Evolutionary conservation across 768 basidiomycete genomes (phyloP).

Genomic region (Termitomyces titanicus): DNA sequence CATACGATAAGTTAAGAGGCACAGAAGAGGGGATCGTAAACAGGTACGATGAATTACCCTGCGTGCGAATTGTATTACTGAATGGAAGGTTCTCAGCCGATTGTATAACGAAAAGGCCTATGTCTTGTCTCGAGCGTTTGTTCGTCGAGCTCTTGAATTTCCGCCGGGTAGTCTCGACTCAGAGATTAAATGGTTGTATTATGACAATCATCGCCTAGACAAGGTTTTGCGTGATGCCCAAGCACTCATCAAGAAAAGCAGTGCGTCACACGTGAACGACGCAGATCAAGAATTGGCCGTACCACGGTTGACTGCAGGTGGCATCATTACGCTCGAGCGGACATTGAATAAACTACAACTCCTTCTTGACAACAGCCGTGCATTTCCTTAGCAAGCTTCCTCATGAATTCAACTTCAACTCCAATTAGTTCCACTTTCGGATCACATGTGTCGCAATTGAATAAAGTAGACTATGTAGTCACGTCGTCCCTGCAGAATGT

Average conservation of each 20-base stretch:
- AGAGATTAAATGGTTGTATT: constrained; percentile 76
- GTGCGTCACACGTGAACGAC: constrained; percentile 22
- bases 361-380: constrained; percentile 25
- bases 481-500: not conserved
- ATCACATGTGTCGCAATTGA: not conserved
- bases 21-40: constrained; percentile 89
- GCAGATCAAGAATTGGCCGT: constrained; percentile 50
- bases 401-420: not conserved
- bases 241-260: constrained; percentile 68
- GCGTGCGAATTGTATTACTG: not conserved
- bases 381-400: not conserved
- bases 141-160: constrained; percentile 82
- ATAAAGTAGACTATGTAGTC: not conserved
- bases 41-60: constrained; percentile 42
- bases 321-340: constrained; percentile 74
- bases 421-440: not conserved
- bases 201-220: constrained; percentile 55
- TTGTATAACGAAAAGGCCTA: constrained; percentile 93
- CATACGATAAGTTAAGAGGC: constrained; percentile 87
- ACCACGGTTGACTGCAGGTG: constrained; percentile 74
- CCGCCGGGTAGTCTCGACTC: constrained; percentile 67
- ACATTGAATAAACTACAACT: constrained; percentile 64
- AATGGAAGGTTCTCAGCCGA: constrained; percentile 48
- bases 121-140: constrained; percentile 85
- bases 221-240: constrained; percentile 67